These are phyloP conservation scores for Coemansia sp. DNA, from an alignment of 192 early-diverging fungal species.

Conservation along the genomic window DNA sequence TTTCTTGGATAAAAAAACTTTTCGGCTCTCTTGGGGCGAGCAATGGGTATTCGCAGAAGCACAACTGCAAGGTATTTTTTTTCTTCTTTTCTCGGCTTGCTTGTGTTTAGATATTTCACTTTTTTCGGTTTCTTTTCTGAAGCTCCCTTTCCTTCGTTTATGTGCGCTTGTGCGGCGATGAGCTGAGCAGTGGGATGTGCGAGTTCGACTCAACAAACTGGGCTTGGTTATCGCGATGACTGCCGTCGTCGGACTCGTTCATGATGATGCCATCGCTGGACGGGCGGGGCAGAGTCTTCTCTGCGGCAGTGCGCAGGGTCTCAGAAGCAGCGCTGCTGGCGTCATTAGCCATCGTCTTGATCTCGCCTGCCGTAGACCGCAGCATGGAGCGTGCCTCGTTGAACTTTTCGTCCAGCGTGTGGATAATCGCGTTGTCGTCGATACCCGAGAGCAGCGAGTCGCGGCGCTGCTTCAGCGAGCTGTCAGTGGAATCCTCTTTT, in stretches of 20 bases:
- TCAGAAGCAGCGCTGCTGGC: slow-evolving; percentile 16
- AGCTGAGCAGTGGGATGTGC: slow-evolving; percentile 37
- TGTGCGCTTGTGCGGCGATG: background rate
- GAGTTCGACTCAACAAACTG: slow-evolving; percentile 39
- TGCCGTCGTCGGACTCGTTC: background rate
- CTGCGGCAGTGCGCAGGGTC: slow-evolving; percentile 11
- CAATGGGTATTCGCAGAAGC: no score
- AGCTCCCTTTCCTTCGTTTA: no score
- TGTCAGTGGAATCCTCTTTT: background rate
- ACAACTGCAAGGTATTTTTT: no score
- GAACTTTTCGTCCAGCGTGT: slow-evolving; percentile 38
- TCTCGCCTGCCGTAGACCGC: slow-evolving; percentile 20
- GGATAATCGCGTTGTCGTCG: slow-evolving; percentile 19
- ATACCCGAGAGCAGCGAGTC: slow-evolving; percentile 22
- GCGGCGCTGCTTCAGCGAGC: slow-evolving; percentile 9
- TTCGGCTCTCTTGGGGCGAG: no score
- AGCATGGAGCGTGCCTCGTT: slow-evolving; percentile 35
- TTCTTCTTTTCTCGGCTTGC: no score
- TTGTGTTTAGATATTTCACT: background rate
- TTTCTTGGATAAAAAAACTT: no score
- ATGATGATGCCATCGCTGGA: slow-evolving; percentile 24
- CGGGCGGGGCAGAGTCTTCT: slow-evolving; percentile 12
- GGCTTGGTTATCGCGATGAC: slow-evolving; percentile 2
- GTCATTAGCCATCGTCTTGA: slow-evolving; percentile 27
- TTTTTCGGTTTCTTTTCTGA: background rate